Base-by-base conservation (phyloP, 1,139 yeast genomes). In the Meyerozyma smithsonii region DNA sequence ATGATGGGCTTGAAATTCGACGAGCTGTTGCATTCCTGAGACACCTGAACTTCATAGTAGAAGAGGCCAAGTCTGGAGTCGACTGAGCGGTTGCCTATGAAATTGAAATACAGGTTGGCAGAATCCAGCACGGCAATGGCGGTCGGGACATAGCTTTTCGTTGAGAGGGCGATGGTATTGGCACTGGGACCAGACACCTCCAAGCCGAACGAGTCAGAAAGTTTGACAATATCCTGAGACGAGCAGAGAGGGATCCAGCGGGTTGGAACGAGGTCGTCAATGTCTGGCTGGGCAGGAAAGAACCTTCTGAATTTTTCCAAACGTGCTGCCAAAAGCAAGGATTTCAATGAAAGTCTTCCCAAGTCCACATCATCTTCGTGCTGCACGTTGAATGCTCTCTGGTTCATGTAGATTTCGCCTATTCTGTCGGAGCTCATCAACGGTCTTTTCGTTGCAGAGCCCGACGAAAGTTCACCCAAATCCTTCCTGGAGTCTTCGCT, bases 401-500 rank as follows among this genome's bases (percentile, higher is more conserved):
- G 34, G 6, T 36, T 43, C 25, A 55, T 46, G 17, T 45, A 44
- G 17, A 58, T 47, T 41, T 63, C 69, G 3, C 67, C 69, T 10
- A 56, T 41, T 18, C 48, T 47, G 4, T 45, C 37, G 1, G 48
- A 46, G 19, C 42, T 42, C 36, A 55, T 49, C 15, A 52, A 37
- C 1, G 58, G 8, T 12, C 19, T 6, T 24, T 20, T 19, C 10
- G 16, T 19, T 12, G 10, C n/a, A 50, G 20, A n/a, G 12, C 20
- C 38, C 18, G 17, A 28, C n/a, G 23, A 32, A 7, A 33, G 23
- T 17, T 42, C 36, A 11, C 40, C 41, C 8, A 23, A 36, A 14
- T 21, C 30, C 30, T 40, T 32, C 43, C 51, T 33, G 44, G 46
- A 37, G 50, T 47, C 46, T 23, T 23, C 25, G n/a, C n/a, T 23